Percentiles rank a stretch among this genome's conserved stretches.
Conservation (phyloP, 306 rosid species). For the Vigna unguiculata region DNA sequence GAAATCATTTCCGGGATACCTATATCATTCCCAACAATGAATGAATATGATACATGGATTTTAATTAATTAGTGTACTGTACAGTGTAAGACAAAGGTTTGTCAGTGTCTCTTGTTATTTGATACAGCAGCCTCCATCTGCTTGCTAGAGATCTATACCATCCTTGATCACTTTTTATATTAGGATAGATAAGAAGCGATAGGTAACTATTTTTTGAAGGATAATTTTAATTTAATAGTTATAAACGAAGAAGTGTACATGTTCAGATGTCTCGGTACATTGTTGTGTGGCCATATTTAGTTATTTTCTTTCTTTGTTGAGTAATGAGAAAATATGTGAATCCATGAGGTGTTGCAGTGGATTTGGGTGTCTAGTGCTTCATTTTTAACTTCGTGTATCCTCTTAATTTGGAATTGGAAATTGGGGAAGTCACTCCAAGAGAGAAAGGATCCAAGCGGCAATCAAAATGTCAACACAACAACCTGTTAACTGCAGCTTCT, state of each 20-base stretch:
- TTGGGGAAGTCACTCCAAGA: not conserved
- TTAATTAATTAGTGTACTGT: not conserved
- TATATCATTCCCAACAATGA: too few relatives aligned
- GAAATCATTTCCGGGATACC: too few relatives aligned
- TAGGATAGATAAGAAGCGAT: too few relatives aligned
- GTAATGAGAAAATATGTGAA: slow-evolving; percentile 13
- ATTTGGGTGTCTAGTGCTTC: slow-evolving; percentile 12
- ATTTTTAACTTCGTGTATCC: not conserved
- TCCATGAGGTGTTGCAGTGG: not conserved
- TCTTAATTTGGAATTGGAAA: slow-evolving; percentile 24
- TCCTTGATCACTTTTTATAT: too few relatives aligned
- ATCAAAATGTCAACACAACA: slow-evolving; percentile 4
- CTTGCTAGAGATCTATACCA: too few relatives aligned
- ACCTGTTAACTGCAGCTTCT: too few relatives aligned
- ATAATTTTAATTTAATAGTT: slow-evolving; percentile 36
- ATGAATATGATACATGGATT: not conserved
- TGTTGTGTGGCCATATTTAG: not conserved
- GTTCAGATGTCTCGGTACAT: slow-evolving; percentile 25
- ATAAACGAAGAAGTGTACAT: slow-evolving; percentile 29
- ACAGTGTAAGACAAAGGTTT: not conserved
- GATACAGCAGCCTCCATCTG: too few relatives aligned
- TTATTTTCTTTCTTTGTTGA: not conserved
- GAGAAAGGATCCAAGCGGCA: not conserved
- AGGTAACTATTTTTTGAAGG: slow-evolving; percentile 1
- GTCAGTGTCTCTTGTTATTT: not conserved